Base-by-base conservation (phyloP, 2,329 filamentous ascomycete species). In the Stachybotrys elegans region DNA sequence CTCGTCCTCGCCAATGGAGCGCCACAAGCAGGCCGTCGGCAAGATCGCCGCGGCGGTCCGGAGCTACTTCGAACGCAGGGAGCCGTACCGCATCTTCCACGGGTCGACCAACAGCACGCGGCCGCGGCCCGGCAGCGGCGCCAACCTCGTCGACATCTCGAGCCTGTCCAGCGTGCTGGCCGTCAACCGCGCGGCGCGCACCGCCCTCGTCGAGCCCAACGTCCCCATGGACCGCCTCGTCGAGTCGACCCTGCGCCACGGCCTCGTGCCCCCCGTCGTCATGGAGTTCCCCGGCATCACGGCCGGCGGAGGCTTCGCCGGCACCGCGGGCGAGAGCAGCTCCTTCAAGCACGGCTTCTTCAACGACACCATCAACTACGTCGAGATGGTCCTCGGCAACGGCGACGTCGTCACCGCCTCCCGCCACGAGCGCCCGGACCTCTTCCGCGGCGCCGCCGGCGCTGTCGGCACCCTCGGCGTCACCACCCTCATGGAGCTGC, bases 251-350 rank as follows among this genome's bases (percentile, higher is more conserved):
- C 68, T 88, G 32, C 68, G 68, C n/a, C 69, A 84, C 56, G 80
- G 79, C 21, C 72, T 88, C 4, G 72, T 88, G 3, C 84, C 84
- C 0, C 83, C 82, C 3, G 80, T 88, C 4, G 83, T 88, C 20
- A 86, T 86, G 80, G 84, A 88, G 60, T 88, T 88, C 53, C 84
- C 83, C 0, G 84, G 84, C 25, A 88, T 88, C 61, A 88, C 84
- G 0, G 81, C 79, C 2, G 84, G 84, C 20, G 84, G 85, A 31
- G 84, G 83, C 4, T 88, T 79, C 59, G 80, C 83, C 1, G 84
- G 84, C 9, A 86, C 83, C 0, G 79, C 82, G 0, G 84, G 84
- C 21, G 85, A 89, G 68, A 84, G 79, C 64, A 80, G 74, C 51
- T 81, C 75, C 16, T 89, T 88, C 66, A 73, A 74, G 47, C 76